Base-by-base conservation (phyloP, 2,329 filamentous ascomycete species). In the Talaromyces atroroseus region DNA sequence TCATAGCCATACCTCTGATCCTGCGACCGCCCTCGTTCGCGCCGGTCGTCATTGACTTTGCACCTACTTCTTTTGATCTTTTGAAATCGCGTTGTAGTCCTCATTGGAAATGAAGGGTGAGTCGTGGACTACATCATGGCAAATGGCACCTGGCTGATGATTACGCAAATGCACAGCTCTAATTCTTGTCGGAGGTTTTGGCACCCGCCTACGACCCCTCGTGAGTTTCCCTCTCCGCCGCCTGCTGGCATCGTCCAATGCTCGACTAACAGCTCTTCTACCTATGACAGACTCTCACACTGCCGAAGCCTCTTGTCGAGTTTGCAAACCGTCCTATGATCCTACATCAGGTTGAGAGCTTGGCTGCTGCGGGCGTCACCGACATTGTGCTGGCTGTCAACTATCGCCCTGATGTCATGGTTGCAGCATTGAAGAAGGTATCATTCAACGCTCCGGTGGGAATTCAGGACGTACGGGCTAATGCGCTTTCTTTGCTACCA, bases 261-360 rank as follows among this genome's bases (percentile, higher is more conserved):
- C 6, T 24, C 36, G 18, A 12, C 53, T 21, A 44, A 20, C 44
- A 49, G 24, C 20, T 23, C 21, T n/a, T 38, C 16, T n/a, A 18
- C 21, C 8, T 49, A 47, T 21, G 40, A 54, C 73, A 95, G 90
- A 99, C 92, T 67, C 85, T 99, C 71, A 96, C 94, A 52, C 89
- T 96, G 64, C 92, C 92, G 61, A 99, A 97, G 78, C 92, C 94
- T 63, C 83, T 99, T 65, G 94, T 99, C 70, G 92, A 99, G 79
- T 99, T 99, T 71, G 91, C 85, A 71, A 99, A 99, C 83, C 92
- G 94, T 79, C 94, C 92, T 73, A 99, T 99, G 92, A 97, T 99
- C 75, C 83, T 95, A 70, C 92, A 97, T 78, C 92, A 99, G 78
- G 90, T 99, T 67, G 91, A 96, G 79, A 91, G 90, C 64, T 83